Conservation (phyloP, 768 basidiomycete species). For the Auriculariales sp. region DNA sequence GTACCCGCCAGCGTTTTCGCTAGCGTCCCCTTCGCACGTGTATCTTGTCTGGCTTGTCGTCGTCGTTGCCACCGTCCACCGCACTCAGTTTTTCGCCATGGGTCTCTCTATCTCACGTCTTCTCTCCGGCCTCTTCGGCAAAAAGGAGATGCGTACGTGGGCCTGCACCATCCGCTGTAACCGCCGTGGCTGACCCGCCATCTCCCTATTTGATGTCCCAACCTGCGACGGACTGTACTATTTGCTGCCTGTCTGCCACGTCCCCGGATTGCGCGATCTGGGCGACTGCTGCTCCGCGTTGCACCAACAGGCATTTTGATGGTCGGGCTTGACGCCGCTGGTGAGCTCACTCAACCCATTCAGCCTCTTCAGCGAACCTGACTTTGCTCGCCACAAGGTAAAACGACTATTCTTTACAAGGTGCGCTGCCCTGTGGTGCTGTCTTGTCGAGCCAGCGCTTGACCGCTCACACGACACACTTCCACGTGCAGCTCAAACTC, state of each 20-base stretch:
- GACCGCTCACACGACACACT: too few relatives aligned
- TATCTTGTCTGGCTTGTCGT: not conserved
- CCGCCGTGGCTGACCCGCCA: not conserved
- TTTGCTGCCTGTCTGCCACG: not conserved
- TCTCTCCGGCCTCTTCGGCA: slow-evolving; percentile 81
- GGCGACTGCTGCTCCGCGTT: not conserved
- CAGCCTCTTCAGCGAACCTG: not conserved
- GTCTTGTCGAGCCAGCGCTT: too few relatives aligned
- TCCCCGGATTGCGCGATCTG: too few relatives aligned
- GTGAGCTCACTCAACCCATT: slow-evolving; percentile 64
- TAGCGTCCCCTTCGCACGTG: not conserved
- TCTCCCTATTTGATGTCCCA: not conserved
- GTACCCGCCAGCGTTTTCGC: too few relatives aligned
- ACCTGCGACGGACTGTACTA: not conserved
- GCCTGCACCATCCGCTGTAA: not conserved
- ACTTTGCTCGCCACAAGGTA: slow-evolving; percentile 18
- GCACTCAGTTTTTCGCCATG: too few relatives aligned
- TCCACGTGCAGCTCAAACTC: not conserved
- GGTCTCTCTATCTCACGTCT: slow-evolving; percentile 15
- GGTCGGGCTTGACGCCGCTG: slow-evolving; percentile 99
- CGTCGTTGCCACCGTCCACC: not conserved
- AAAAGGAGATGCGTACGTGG: slow-evolving; percentile 97
- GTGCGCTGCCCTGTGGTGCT: not conserved
- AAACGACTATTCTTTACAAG: slow-evolving; percentile 81
- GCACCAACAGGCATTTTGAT: slow-evolving; percentile 80